A percentile compares a stretch with the other conserved stretches of the same genome.
Evolutionary conservation across 257 asterid species (phyloP).

Genomic region (Solanum chaucha): DNA sequence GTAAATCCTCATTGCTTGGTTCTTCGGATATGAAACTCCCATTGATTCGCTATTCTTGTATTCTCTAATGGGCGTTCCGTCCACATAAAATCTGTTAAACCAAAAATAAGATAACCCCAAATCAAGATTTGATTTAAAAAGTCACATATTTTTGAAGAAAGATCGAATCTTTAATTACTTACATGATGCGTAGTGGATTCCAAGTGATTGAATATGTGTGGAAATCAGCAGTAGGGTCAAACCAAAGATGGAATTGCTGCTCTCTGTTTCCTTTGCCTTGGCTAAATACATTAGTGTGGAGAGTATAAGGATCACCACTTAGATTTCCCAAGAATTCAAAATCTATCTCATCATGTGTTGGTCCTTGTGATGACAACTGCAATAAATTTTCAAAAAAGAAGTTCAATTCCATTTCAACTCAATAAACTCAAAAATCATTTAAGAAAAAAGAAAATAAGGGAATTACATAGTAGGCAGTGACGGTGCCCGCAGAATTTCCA

Average conservation of each 20-base stretch:
- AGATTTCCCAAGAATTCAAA: neutral
- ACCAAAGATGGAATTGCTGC: neutral
- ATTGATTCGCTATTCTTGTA: neutral
- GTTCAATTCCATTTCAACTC: neutral
- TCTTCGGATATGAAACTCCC: neutral
- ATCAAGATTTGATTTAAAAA: no score
- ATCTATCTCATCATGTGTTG: neutral
- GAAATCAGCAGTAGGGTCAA: neutral
- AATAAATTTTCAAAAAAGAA: neutral
- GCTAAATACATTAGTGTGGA: neutral
- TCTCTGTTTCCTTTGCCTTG: neutral
- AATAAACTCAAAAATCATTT: neutral
- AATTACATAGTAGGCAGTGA: neutral
- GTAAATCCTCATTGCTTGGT: neutral
- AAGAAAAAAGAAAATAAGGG: neutral
- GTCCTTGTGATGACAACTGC: neutral
- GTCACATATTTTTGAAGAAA: neutral
- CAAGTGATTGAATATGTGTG: neutral
- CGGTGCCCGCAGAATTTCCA: neutral
- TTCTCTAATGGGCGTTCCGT: no score
- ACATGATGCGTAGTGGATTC: neutral
- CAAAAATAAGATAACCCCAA: neutral
- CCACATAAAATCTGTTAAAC: no score
- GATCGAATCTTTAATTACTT: neutral
- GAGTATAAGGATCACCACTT: neutral